phyloP scores from a whole-genome alignment of 495 filamentous ascomycete genomes.

The Penicillium lagena region DNA sequence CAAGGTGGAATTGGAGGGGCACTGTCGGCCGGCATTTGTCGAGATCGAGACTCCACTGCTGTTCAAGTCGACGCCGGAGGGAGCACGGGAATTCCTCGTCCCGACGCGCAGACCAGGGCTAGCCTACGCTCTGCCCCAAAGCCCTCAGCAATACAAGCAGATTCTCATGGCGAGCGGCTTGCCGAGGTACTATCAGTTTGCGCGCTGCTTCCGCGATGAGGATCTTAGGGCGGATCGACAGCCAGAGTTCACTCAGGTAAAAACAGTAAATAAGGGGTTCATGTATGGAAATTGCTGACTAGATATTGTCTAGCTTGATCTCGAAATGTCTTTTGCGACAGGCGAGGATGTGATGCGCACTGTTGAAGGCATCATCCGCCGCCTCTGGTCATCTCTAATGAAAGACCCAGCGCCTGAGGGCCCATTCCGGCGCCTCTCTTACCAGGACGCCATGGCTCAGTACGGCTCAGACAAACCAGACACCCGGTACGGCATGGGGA shows the following conservation, averaged over 20 bases:
- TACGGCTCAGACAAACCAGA: constrained; percentile 95
- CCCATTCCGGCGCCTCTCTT: constrained; percentile 57
- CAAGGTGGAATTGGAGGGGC: constrained; percentile 42
- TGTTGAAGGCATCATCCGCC: constrained; percentile 58
- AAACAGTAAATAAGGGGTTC: neutral
- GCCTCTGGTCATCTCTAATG: constrained; percentile 47
- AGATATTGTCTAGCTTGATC: constrained; percentile 56
- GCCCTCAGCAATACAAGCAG: constrained; percentile 98
- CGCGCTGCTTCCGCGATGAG: constrained; percentile 92
- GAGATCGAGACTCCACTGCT: constrained; percentile 89
- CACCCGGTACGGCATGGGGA: constrained; percentile 57
- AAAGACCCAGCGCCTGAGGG: constrained; percentile 30
- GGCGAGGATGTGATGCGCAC: constrained; percentile 66
- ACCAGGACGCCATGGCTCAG: constrained; percentile 68
- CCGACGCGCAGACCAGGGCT: constrained; percentile 69
- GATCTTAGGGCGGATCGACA: constrained; percentile 89
- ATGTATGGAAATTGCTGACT: neutral
- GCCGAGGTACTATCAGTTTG: constrained; percentile 80
- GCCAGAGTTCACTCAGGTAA: constrained; percentile 92
- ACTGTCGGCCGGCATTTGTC: constrained; percentile 45
- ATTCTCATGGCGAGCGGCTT: constrained; percentile 92
- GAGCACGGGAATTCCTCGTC: constrained; percentile 91
- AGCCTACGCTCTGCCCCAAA: constrained; percentile 90
- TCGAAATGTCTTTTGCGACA: constrained; percentile 82
- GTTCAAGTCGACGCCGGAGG: constrained; percentile 97